Conservation (phyloP, 169 alveolate genomes). For the Eimeria maxima region DNA sequence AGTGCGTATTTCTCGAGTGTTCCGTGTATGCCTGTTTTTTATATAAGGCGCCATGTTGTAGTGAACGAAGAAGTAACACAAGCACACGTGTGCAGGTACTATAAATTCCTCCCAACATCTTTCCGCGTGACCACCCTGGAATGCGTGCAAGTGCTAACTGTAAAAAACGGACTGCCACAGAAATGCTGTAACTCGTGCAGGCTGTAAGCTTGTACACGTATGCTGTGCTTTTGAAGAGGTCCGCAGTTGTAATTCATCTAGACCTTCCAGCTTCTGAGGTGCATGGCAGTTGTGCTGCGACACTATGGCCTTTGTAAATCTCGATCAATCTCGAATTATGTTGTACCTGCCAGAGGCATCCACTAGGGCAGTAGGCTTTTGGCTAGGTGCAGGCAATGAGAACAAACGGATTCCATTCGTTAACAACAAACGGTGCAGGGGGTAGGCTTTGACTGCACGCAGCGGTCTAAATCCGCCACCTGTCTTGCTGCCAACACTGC, state of each 20-base stretch:
- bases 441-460: not conserved
- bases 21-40: not conserved
- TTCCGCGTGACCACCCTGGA: not conserved
- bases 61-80: not conserved
- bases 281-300: not conserved
- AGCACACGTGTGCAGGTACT: not conserved
- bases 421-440: not conserved
- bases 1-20: not conserved
- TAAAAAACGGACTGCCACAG: not conserved
- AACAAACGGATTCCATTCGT: not conserved
- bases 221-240: not conserved
- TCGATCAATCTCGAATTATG: not conserved
- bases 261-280: not conserved
- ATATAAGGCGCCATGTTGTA: not conserved
- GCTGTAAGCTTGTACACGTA: not conserved
- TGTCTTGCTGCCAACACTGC: not conserved
- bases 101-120: not conserved
- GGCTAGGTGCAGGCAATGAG: not conserved
- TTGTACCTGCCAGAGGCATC: not conserved
- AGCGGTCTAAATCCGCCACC: not conserved
- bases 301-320: not conserved
- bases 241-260: not conserved
- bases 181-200: not conserved
- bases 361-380: not conserved
- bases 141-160: not conserved